phyloP scores from a whole-genome alignment of 2,329 filamentous ascomycete genomes.

The Teratosphaeriaceae sp. region DNA sequence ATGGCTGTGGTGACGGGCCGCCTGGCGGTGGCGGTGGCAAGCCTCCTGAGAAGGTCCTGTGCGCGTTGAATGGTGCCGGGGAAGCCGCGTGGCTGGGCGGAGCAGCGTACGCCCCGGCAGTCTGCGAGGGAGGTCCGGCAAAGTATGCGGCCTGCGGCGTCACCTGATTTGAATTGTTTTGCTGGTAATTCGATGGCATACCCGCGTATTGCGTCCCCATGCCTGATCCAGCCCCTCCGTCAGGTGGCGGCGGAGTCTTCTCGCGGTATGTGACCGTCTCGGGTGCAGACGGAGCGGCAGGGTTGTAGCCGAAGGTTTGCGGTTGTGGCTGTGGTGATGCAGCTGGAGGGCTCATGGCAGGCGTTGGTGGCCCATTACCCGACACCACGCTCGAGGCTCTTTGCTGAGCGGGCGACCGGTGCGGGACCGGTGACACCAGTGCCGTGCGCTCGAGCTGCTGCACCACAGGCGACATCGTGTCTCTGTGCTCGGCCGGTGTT shows the following conservation, averaged over 20 bases:
- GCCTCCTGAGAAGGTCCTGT: slow-evolving; percentile 13
- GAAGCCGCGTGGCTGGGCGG: slow-evolving; percentile 13
- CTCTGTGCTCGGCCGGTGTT: slow-evolving; percentile 37
- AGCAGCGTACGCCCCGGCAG: slow-evolving; percentile 13
- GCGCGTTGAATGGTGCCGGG: slow-evolving; percentile 10
- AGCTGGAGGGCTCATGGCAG: slow-evolving; percentile 19
- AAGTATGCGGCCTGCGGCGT: slow-evolving; percentile 32
- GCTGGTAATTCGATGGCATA: slow-evolving; percentile 16
- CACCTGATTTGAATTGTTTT: slow-evolving; percentile 20
- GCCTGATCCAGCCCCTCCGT: slow-evolving; percentile 49
- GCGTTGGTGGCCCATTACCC: slow-evolving; percentile 25
- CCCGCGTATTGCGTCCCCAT: slow-evolving; percentile 22
- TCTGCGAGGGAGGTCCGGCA: slow-evolving; percentile 31
- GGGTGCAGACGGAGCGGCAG: slow-evolving; percentile 67
- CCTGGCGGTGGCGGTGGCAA: slow-evolving; percentile 17
- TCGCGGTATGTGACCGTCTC: slow-evolving; percentile 66
- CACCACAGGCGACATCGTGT: slow-evolving; percentile 61
- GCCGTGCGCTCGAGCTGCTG: slow-evolving; percentile 67
- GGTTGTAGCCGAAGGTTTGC: slow-evolving; percentile 64
- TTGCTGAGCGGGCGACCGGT: no score
- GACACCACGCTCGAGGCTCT: slow-evolving; percentile 32
- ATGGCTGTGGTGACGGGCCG: slow-evolving; percentile 13
- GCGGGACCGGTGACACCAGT: slow-evolving; percentile 53
- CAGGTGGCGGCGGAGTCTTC: slow-evolving; percentile 71
- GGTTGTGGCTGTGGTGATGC: slow-evolving; percentile 35